Percentiles rank a stretch among this genome's conserved stretches.
phyloP scores from a whole-genome alignment of 495 filamentous ascomycete species.

The Melanomma pulvis-pyrius region DNA sequence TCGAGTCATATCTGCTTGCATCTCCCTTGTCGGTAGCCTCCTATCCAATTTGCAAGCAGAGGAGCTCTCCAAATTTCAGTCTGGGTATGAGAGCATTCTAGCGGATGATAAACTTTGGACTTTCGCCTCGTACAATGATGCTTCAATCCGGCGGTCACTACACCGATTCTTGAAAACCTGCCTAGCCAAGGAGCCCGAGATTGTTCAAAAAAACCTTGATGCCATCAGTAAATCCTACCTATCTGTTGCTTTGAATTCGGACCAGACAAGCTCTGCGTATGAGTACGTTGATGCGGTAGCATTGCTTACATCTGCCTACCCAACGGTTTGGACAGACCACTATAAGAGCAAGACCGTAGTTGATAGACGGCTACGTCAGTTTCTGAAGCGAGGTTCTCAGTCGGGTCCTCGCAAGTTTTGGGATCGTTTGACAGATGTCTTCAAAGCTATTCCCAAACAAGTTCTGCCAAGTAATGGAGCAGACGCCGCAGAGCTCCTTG shows the following conservation, averaged over 20 bases:
- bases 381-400: constrained; percentile 84
- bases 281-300: constrained; percentile 68
- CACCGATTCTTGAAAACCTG: constrained; percentile 64
- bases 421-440: constrained; percentile 62
- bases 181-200: constrained; percentile 52
- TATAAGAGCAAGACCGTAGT: constrained; percentile 69
- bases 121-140: constrained; percentile 67
- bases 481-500: constrained; percentile 58
- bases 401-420: constrained; percentile 70
- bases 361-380: constrained; percentile 64
- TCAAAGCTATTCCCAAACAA: constrained; percentile 60
- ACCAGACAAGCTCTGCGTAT: constrained; percentile 71
- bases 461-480: constrained; percentile 55
- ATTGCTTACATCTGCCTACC: constrained; percentile 61
- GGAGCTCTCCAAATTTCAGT: constrained; percentile 45
- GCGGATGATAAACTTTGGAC: constrained; percentile 72
- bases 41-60: constrained; percentile 44
- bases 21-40: constrained; percentile 60
- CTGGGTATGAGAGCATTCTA: constrained; percentile 60
- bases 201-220: constrained; percentile 56
- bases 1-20: constrained; percentile 70
- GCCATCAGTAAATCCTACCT: constrained; percentile 67
- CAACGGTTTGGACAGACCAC: constrained; percentile 73
- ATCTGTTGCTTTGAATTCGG: constrained; percentile 64
- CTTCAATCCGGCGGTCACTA: constrained; percentile 68